Evolutionary conservation across 768 basidiomycete species (phyloP).

Genomic region (Zangia roseola): DNA sequence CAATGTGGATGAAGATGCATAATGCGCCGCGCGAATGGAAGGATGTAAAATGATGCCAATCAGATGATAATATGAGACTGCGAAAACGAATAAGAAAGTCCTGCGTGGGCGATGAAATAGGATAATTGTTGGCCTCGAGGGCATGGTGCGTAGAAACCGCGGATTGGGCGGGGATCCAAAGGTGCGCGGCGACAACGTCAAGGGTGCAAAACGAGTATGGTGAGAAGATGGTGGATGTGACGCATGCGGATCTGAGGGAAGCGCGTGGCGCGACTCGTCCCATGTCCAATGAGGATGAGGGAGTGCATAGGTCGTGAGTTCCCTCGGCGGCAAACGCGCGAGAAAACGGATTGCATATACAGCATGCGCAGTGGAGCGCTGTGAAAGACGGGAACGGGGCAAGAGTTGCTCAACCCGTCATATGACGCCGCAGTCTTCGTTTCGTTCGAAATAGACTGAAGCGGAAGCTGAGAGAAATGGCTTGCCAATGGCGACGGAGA

Average conservation of each 20-base stretch:
- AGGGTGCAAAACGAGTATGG: conserved; percentile 7
- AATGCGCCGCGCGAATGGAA: conserved; percentile 21
- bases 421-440: conserved; percentile 32
- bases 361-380: conserved; percentile 14
- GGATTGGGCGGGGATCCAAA: conserved; percentile 20
- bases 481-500: conserved; percentile 61
- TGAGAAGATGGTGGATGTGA: conserved; percentile 16
- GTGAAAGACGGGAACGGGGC: conserved; percentile 7
- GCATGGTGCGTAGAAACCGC: conserved; percentile 9
- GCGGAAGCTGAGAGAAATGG: conserved; percentile 51
- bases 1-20: conserved; percentile 32
- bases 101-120: conserved; percentile 6
- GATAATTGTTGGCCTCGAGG: not conserved
- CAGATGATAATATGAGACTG: conserved; percentile 28
- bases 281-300: conserved; percentile 16
- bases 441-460: conserved; percentile 58
- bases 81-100: conserved; percentile 16
- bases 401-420: conserved; percentile 23
- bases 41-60: conserved; percentile 21
- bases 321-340: conserved; percentile 24
- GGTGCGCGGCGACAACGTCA: conserved; percentile 8
- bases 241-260: conserved; percentile 22
- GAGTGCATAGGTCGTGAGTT: conserved; percentile 21
- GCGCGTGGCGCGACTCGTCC: conserved; percentile 27
- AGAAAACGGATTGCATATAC: conserved; percentile 26